Evolutionary conservation across 2,329 filamentous ascomycete genomes (phyloP).

Genomic region (Dactylellina drechsleri): DNA sequence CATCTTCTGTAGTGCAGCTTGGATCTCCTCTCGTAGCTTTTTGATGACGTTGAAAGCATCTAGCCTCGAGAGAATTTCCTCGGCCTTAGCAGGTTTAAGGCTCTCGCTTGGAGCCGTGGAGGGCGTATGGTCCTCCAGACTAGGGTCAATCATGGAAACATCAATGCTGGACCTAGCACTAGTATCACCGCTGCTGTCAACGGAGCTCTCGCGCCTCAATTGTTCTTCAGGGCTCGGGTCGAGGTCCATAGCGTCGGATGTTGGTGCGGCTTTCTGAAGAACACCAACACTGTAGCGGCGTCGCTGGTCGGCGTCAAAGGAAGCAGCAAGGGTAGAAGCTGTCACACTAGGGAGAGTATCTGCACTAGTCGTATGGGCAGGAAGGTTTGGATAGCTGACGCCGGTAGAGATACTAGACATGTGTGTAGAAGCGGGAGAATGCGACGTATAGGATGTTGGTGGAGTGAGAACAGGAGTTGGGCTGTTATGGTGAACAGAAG

Average conservation of each 20-base stretch:
- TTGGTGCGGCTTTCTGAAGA: conserved; percentile 70
- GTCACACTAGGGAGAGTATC: conserved; percentile 73
- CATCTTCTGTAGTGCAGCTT: conserved; percentile 24
- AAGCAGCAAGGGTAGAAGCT: conserved; percentile 75
- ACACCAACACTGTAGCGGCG: conserved; percentile 74
- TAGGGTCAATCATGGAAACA: conserved; percentile 52
- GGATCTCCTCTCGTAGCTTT: conserved; percentile 41
- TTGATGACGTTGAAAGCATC: conserved; percentile 46
- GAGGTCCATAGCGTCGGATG: conserved; percentile 60
- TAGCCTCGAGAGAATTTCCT: conserved; percentile 32
- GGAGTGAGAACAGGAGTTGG: conserved; percentile 53
- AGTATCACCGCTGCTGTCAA: conserved; percentile 27
- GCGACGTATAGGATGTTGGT: conserved; percentile 53
- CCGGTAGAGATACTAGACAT: conserved; percentile 55
- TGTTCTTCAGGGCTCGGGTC: conserved; percentile 54
- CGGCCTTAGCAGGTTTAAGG: conserved; percentile 18
- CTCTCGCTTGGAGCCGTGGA: conserved; percentile 12
- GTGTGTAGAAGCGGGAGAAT: conserved; percentile 55
- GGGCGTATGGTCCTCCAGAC: conserved; percentile 40
- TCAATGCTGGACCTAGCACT: conserved; percentile 47
- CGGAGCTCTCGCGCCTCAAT: conserved; percentile 20
- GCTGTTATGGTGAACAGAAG: conserved; percentile 50
- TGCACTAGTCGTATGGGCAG: conserved; percentile 71
- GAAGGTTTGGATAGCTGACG: conserved; percentile 79
- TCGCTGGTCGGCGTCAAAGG: conserved; percentile 72